Evolutionary conservation across 257 asterid genomes (phyloP).

Genomic region (Solanum dulcamara): DNA sequence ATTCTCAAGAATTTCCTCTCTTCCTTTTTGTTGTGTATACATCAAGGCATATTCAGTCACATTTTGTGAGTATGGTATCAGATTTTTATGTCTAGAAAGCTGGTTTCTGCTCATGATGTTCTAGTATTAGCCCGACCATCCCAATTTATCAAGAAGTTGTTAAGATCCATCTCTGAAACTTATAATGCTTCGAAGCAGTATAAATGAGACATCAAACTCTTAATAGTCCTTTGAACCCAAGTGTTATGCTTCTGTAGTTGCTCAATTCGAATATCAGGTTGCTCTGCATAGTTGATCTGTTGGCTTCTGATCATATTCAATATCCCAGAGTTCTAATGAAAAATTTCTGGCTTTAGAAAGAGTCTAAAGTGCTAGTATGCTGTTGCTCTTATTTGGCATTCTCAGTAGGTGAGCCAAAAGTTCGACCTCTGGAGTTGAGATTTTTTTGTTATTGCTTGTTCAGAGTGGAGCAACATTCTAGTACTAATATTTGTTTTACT

Average conservation of each 20-base stretch:
- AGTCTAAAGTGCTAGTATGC: background rate
- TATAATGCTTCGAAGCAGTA: background rate
- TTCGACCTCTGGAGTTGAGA: background rate
- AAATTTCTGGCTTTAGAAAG: background rate
- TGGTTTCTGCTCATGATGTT: background rate
- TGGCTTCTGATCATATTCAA: background rate
- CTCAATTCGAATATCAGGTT: background rate
- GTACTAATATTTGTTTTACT: background rate
- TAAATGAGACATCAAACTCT: background rate
- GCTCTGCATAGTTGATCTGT: background rate
- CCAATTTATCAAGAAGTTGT: background rate
- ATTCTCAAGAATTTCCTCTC: background rate
- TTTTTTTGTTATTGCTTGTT: too few species aligned
- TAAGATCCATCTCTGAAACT: background rate
- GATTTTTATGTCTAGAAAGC: background rate
- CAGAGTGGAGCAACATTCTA: background rate
- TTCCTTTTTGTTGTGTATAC: background rate
- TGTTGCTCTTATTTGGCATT: background rate
- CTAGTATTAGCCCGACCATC: background rate
- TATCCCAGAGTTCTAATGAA: background rate
- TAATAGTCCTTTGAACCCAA: background rate
- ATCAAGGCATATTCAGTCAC: background rate
- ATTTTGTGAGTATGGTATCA: background rate
- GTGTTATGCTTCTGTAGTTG: background rate
- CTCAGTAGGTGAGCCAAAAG: background rate